Evolutionary conservation across 495 filamentous ascomycete genomes (phyloP), one percentile per base, ranked within the genome.

Genomic region (Letharia lupina): DNA sequence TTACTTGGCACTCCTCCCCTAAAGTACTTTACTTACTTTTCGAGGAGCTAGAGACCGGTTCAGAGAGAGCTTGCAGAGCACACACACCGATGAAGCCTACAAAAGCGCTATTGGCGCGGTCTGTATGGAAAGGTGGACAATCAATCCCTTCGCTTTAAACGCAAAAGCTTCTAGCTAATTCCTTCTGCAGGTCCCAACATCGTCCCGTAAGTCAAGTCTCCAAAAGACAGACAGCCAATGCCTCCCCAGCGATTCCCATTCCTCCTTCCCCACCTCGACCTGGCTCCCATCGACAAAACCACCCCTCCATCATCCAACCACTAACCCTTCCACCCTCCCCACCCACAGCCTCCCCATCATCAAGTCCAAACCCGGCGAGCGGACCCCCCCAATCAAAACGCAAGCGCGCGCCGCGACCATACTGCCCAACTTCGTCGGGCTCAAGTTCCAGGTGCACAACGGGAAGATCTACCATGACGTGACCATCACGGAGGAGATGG

Each of bases 401-500:
- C 89, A 91, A 76, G 93, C 93, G 42, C 89, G 94, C 69, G 82
- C 85, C 63, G 94, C 94, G 52, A 98, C 94, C 54, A 97, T 98
- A 72, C 84, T 98, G 33, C 94, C 94, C 48, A 95, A 91, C 75
- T 98, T 98, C 76, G 92, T 98, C 39, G 95, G 94, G 10, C 79
- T 96, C 70, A 88, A 85, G 72, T 98, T 98, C 77, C 89, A 93
- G 72, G 85, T 98, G 31, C 89, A 98, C 74, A 98, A 97, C 75
- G 94, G 94, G 69, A 98, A 96, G 83, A 85, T 82, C 2, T 98
- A 98, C 74, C 75, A 89, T 67, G 95, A 98, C 74, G 80, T 98
- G 41, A 80, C 81, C 58, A 88, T 98, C 66, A 96, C 92, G 50
- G 93, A 97, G 77, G 91, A 98, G 73, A 98, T 98, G 95, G 95